Evolutionary conservation across 2,329 filamentous ascomycete genomes (phyloP), one percentile per base, ranked within the genome.

Genomic region (Fusarium pseudocircinatum): DNA sequence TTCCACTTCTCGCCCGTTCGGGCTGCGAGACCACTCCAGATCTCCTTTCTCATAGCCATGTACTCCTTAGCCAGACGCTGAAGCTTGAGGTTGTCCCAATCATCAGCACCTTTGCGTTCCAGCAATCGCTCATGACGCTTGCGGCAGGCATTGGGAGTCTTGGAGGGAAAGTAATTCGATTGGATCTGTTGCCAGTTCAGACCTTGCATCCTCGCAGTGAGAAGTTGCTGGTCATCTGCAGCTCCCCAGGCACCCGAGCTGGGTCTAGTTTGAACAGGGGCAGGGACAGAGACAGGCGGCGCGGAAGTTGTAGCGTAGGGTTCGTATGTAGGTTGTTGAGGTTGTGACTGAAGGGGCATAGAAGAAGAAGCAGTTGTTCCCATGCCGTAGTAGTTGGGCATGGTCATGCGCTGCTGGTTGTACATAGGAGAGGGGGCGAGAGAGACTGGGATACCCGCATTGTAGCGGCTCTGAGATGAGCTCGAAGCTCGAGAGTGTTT

Each of bases 161-260:
- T 97, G 80, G 83, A 87, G 2, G 92, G 92, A 80, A 97, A 97
- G 82, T 94, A 90, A 70, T 87, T 89, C 69, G 87, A 86, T 77
- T 94, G 91, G 79, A 97, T 96, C 77, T 94, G 92, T 60, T 89
- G 88, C 94, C 94, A 97, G 82, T 95, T 96, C 80, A 95, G 87
- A 30, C 93, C 93, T 77, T 91, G 89, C 53, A 92, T 89, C 60
- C 94, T 89, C 22, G 94, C 93, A 47, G 85, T 84, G 70, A 96
- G 85, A 47, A 97, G 88, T 42, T 89, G 89, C 76, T 92, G 88
- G 81, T 97, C 94, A 75, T 96, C 94, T 53, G 90, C 86, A 4
- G 88, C 84, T 37, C 89, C 92, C 94, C 94, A 97, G 2, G 91
- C 90, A 14, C 89, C 89, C 2, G 89, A 90, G 39, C 89, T 89